phyloP scores from a whole-genome alignment of 176 grass and related monocot species.

The Elaeis guineensis region DNA sequence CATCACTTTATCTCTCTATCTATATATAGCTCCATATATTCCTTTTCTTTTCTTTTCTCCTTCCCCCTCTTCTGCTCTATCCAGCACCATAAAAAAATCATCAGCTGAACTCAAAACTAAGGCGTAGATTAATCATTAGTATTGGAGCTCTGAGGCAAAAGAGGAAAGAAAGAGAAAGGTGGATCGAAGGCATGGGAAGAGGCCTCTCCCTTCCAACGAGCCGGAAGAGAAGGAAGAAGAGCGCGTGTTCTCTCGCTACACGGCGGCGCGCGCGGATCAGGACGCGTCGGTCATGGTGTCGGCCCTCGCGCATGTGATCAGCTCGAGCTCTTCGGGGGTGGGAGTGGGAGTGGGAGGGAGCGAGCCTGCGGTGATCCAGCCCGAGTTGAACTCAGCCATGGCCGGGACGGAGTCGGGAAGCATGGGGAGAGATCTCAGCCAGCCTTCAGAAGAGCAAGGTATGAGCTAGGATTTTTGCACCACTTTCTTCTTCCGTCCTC shows the following conservation, averaged over 20 bases:
- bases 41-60: neutral
- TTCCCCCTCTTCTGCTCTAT: neutral
- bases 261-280: constrained; percentile 23
- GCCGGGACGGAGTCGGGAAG: neutral
- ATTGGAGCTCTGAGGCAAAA: neutral
- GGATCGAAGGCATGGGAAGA: constrained; percentile 84
- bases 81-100: neutral
- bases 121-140: no score
- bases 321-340: constrained; percentile 10
- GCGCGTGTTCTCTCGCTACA: constrained; percentile 31
- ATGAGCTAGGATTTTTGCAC: neutral
- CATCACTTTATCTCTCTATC: neutral
- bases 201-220: constrained; percentile 50
- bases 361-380: no score
- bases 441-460: constrained; percentile 43
- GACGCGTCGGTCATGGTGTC: constrained; percentile 82
- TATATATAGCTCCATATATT: neutral
- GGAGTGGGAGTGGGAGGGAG: neutral
- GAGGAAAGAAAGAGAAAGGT: constrained; percentile 35
- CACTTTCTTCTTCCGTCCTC: neutral
- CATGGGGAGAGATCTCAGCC: neutral
- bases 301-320: constrained; percentile 47
- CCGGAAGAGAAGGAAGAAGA: constrained; percentile 21
- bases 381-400: neutral
- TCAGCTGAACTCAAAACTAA: neutral